phyloP scores from a whole-genome alignment of 2,329 filamentous ascomycete species.

The Dactylella cylindrospora region DNA sequence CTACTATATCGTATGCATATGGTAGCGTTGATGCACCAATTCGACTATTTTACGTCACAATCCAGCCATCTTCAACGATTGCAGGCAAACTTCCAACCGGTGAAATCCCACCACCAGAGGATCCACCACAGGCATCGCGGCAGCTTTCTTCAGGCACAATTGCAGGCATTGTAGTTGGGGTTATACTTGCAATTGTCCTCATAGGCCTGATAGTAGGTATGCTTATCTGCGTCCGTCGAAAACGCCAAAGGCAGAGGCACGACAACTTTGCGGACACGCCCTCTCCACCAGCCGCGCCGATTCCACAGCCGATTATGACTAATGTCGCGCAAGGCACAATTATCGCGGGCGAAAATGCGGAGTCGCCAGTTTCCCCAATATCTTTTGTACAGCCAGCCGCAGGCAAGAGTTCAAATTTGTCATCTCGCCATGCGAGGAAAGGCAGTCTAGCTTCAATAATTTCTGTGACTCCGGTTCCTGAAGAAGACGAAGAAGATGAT shows the following conservation, averaged over 20 bases:
- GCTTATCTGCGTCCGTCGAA: background rate
- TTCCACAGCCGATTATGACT: slow-evolving; percentile 12
- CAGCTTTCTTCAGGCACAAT: slow-evolving; percentile 15
- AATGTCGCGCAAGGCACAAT: slow-evolving; percentile 2
- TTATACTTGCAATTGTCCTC: slow-evolving; percentile 2
- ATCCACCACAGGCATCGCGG: background rate
- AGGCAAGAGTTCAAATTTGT: background rate
- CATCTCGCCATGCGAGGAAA: slow-evolving; percentile 14
- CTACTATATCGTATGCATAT: slow-evolving; percentile 28
- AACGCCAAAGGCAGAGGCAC: background rate
- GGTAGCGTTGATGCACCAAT: slow-evolving; percentile 25
- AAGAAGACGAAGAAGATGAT: slow-evolving; percentile 24
- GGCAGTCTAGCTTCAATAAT: slow-evolving; percentile 21
- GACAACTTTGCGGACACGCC: slow-evolving; percentile 5
- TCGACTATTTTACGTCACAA: slow-evolving; percentile 17
- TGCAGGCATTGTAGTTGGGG: slow-evolving; percentile 15
- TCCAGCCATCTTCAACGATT: background rate
- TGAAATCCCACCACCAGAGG: background rate
- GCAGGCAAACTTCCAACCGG: background rate
- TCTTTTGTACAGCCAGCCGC: background rate
- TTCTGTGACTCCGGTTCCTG: slow-evolving; percentile 24
- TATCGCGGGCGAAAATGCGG: background rate
- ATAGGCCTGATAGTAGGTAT: background rate
- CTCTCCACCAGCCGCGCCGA: background rate
- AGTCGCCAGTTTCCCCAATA: slow-evolving; percentile 16